Percentiles rank a stretch among this genome's conserved stretches.
These are phyloP conservation scores for Cladorrhinum sp. DNA, from an alignment of 2,329 filamentous ascomycete species.

Conservation along the genomic window DNA sequence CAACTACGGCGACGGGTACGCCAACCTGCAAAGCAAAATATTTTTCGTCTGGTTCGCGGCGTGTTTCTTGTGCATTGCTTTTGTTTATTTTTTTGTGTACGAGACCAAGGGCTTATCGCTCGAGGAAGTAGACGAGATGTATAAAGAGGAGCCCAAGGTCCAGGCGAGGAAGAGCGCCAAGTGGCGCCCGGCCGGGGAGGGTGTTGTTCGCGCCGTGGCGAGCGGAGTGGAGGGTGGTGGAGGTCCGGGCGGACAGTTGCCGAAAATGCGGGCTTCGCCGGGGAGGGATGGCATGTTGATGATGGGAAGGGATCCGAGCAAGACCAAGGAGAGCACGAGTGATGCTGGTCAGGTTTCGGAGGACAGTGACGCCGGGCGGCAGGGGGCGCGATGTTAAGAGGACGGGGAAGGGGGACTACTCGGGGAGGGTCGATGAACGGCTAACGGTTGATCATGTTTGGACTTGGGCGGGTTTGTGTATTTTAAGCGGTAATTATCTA, in stretches of 20 bases:
- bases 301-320: neutral
- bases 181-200: neutral
- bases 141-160: conserved; percentile 48
- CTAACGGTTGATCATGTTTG: neutral
- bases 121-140: conserved; percentile 80
- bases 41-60: conserved; percentile 68
- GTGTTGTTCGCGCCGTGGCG: neutral
- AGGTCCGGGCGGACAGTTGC: neutral
- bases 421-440: neutral
- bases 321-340: neutral
- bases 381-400: neutral
- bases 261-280: neutral
- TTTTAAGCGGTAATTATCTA: too few relatives aligned
- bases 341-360: neutral
- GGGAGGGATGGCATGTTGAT: neutral
- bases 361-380: neutral
- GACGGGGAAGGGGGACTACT: neutral
- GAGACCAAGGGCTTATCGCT: conserved; percentile 83
- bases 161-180: neutral
- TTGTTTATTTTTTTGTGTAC: conserved; percentile 77
- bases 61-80: conserved; percentile 68
- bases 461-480: neutral
- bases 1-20: conserved; percentile 65
- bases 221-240: neutral
- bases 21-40: conserved; percentile 70